phyloP scores from a whole-genome alignment of 176 grass and related monocot genomes.

The Thinopyrum elongatum region DNA sequence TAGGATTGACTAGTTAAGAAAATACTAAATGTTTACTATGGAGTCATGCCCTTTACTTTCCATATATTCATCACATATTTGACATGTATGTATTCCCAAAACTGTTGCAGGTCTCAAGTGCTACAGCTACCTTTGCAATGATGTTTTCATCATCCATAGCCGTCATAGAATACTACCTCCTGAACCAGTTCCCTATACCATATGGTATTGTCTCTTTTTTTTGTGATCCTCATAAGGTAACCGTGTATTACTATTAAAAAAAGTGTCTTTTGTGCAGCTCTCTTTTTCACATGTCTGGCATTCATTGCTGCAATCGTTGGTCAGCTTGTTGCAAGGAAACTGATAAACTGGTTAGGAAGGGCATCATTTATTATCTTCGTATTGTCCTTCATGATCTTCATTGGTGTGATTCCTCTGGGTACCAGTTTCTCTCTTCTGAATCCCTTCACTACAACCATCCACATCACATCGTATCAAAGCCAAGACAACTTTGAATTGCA shows the following conservation, averaged over 20 bases:
- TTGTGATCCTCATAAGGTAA: background rate
- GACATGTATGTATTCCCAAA: background rate
- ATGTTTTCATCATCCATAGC: slow-evolving; percentile 95
- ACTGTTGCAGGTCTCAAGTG: slow-evolving; percentile 66
- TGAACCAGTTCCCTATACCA: slow-evolving; percentile 60
- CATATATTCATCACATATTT: background rate
- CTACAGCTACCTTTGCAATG: slow-evolving; percentile 85
- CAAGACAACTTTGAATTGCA: slow-evolving; percentile 1
- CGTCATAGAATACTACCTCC: slow-evolving; percentile 70
- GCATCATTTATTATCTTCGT: slow-evolving; percentile 85
- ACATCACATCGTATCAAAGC: no score
- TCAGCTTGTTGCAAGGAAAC: slow-evolving; percentile 47
- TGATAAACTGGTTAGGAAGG: slow-evolving; percentile 62
- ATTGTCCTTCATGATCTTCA: slow-evolving; percentile 63
- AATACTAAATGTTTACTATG: background rate
- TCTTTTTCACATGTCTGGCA: slow-evolving; percentile 45
- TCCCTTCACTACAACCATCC: background rate
- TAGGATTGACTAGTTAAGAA: background rate
- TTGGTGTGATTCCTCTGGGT: slow-evolving; percentile 62
- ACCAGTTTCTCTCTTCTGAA: background rate
- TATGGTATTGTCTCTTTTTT: slow-evolving; percentile 40
- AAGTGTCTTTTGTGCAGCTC: slow-evolving; percentile 31
- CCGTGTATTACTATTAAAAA: background rate
- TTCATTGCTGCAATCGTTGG: slow-evolving; percentile 51
- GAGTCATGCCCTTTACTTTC: background rate